These are phyloP conservation scores for Adenanthera pavonina DNA, from an alignment of 306 rosid genomes.

Conservation along the genomic window DNA sequence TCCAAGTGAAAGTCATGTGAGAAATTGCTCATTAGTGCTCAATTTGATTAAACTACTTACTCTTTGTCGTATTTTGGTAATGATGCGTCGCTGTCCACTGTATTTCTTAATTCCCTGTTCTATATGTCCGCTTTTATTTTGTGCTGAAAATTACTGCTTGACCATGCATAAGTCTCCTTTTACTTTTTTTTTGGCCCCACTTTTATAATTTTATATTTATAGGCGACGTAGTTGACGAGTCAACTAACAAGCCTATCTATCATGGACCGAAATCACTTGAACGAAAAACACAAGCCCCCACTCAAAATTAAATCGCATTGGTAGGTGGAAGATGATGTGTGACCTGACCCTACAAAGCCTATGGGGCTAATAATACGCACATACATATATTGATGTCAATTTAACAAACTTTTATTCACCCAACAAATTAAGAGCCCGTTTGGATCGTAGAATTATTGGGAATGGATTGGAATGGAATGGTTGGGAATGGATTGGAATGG, in stretches of 20 bases:
- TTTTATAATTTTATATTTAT: neutral
- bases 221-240: neutral
- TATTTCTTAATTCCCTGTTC: neutral
- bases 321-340: neutral
- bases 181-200: neutral
- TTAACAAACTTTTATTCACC: neutral
- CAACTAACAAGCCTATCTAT: neutral
- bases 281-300: neutral
- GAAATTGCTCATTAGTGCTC: neutral
- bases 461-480: no score
- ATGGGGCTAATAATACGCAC: no score
- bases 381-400: no score
- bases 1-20: neutral
- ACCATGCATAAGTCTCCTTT: neutral
- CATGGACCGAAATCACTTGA: neutral
- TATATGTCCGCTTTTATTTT: no score
- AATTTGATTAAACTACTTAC: neutral
- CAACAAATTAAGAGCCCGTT: no score
- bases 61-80: neutral
- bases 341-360: neutral
- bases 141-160: neutral
- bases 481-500: no score
- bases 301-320: neutral
- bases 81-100: neutral
- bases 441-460: no score